Base-by-base conservation (phyloP, 129 eudicot genomes). In the Chrysanthemum makinoi region DNA sequence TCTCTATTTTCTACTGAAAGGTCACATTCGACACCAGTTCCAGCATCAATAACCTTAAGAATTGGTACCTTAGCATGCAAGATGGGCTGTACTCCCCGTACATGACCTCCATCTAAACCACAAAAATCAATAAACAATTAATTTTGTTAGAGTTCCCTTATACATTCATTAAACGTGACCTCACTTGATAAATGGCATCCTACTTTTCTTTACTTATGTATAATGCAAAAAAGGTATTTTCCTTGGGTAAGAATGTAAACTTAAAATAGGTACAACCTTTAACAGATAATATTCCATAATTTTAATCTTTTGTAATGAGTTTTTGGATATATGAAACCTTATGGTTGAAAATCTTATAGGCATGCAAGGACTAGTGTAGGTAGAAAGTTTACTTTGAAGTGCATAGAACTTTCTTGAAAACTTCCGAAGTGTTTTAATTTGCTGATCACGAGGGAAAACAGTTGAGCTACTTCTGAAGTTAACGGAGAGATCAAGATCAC, bases 401-500 rank as follows among this genome's bases (percentile, higher is more conserved):
- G 83, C 76, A 65, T 83, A 84, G 66, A 95, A 84, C 76, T 90
- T 95, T 69, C 85, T 86, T 13, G 91, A 88, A 80, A 95, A 90
- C 84, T 88, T 90, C 35, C 99, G 70, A 58, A 95, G 92, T 52
- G 96, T 65, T 71, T 81, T 85, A n/a, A 88, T 86, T 78, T 83
- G 86, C 81, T 77, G 79, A 39, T 83, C 89, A 22, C 95, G 91
- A 20, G 95, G 76, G 70, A 79, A 75, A 57, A 78, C 70, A 56
- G 57, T 77, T 5, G 57, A 65, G 62, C 74, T 61, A 43, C 58
- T 77, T 78, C 70, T 80, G 72, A 95, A 90, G 75, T 95, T 95
- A 39, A 95, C 85, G 3, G 99, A 95, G 43, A 95, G 85, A 80
- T 95, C 99, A 5, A 95, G 81, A 80, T 95, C 99, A 80, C 99